These are phyloP conservation scores for Paramecium sexaurelia DNA, from an alignment of 73 alveolate species.

Conservation along the genomic window DNA sequence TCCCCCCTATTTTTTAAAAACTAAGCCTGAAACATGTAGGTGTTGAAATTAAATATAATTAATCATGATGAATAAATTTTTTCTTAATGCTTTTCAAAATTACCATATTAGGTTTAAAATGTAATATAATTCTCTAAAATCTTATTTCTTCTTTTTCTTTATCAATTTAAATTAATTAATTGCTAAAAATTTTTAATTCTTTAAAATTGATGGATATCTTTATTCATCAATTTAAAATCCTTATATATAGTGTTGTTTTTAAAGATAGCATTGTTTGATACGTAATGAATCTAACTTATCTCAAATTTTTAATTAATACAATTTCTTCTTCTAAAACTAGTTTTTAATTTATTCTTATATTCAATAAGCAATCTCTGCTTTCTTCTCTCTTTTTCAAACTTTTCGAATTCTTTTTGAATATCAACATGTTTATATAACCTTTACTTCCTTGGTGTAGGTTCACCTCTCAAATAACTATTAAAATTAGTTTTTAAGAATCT, in stretches of 20 bases:
- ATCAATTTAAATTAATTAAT: conserved; percentile 63
- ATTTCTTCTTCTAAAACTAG: conserved; percentile 58
- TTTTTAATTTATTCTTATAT: conserved; percentile 70
- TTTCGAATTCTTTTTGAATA: conserved; percentile 75
- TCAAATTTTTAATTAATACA: conserved; percentile 31
- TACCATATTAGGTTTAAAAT: conserved; percentile 70
- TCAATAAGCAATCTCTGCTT: conserved; percentile 69
- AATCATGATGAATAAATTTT: conserved; percentile 73
- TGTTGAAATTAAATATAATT: conserved; percentile 75
- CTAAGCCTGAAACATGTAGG: conserved; percentile 76
- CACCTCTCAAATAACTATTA: conserved; percentile 60
- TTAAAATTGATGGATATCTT: not conserved
- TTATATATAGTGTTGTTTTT: not conserved
- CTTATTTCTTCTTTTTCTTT: conserved; percentile 65
- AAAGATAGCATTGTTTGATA: not conserved
- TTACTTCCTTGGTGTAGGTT: conserved; percentile 47
- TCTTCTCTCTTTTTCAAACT: conserved; percentile 65
- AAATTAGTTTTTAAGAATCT: conserved; percentile 59
- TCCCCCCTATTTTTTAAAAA: conserved; percentile 19
- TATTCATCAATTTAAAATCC: conserved; percentile 38
- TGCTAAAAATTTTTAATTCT: conserved; percentile 1
- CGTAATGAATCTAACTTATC: not conserved
- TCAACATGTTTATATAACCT: conserved; percentile 80
- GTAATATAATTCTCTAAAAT: conserved; percentile 65
- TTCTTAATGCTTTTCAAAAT: conserved; percentile 66